phyloP scores from a whole-genome alignment of 2,329 filamentous ascomycete species.

The Xylaria sp. region DNA sequence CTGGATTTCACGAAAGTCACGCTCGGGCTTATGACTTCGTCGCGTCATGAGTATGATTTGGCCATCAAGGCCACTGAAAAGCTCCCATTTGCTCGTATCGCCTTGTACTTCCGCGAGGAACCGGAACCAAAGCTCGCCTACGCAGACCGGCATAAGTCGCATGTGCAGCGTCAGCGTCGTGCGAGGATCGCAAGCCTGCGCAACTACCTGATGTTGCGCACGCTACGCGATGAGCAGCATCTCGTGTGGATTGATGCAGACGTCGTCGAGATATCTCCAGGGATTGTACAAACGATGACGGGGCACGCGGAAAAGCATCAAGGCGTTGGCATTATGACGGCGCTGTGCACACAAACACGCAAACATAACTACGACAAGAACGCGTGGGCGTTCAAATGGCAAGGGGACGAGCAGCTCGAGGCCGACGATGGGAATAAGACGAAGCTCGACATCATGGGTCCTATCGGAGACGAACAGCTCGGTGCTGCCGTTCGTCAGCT shows the following conservation, averaged over 20 bases:
- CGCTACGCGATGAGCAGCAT: constrained; percentile 49
- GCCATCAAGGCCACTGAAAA: constrained; percentile 40
- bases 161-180: constrained; percentile 45
- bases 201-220: constrained; percentile 51
- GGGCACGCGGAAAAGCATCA: constrained; percentile 42
- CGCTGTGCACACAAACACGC: constrained; percentile 49
- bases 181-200: constrained; percentile 47
- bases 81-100: constrained; percentile 46
- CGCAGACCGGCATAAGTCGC: constrained; percentile 42
- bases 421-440: constrained; percentile 8
- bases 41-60: constrained; percentile 44
- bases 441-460: constrained; percentile 37
- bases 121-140: constrained; percentile 39
- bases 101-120: constrained; percentile 42
- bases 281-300: constrained; percentile 50
- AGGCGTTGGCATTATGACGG: constrained; percentile 51
- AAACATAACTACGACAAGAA: constrained; percentile 53
- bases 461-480: constrained; percentile 40
- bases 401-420: neutral
- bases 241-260: constrained; percentile 54
- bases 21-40: constrained; percentile 47
- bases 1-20: constrained; percentile 45
- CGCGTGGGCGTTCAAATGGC: constrained; percentile 48
- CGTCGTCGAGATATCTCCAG: constrained; percentile 49
- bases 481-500: constrained; percentile 38